Evolutionary conservation across 164 flowering plant genomes (phyloP), one percentile per base, ranked within the genome.

Genomic region (Nymphaea thermarum): DNA sequence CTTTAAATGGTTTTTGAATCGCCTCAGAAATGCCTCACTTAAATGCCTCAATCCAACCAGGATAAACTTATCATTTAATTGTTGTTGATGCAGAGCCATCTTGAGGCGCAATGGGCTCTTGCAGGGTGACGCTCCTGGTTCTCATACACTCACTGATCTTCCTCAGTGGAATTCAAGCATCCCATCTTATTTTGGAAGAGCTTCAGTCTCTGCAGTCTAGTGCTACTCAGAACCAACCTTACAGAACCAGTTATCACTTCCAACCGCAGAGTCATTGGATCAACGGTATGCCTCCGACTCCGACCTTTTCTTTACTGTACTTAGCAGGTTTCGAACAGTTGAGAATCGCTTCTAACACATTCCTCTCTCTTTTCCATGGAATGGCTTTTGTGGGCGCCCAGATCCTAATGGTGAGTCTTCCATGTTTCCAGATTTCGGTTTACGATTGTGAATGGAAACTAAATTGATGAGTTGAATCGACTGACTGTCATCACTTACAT

Each of bases 191-290:
- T 4, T 75, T 25, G 43, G 4, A 51, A 2, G 18, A 74, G 10
- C 44, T 62, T 3, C 12, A 8, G 77, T 69, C 43, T 51, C 71
- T 60, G 44, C 63, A 2, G 25, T 17, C 18, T 6, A 16, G 2
- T 53, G 55, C 4, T 51, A 10, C 15, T 6, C 65, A 66, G 5
- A 25, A 12, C 6, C 59, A 42, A 4, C 14, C 5, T 1, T 66
- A 65, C 60, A 75, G 76, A 72, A 75, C 78, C 15, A 74, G 66
- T 3, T 78, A 68, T 68, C 80, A 78, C 36, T 78, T 78, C 66
- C 80, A 75, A 61, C 78, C 80, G 3, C 64, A 63, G 0, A 78
- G 44, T 65, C 42, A 78, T 57, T 78, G 80, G 80, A 78, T 78
- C 61, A 78, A 78, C 55, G 80, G 78, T 78, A 45, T 12, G 70